Conservation (phyloP, 2,329 filamentous ascomycete species). For the Alternaria triticimaculans region DNA sequence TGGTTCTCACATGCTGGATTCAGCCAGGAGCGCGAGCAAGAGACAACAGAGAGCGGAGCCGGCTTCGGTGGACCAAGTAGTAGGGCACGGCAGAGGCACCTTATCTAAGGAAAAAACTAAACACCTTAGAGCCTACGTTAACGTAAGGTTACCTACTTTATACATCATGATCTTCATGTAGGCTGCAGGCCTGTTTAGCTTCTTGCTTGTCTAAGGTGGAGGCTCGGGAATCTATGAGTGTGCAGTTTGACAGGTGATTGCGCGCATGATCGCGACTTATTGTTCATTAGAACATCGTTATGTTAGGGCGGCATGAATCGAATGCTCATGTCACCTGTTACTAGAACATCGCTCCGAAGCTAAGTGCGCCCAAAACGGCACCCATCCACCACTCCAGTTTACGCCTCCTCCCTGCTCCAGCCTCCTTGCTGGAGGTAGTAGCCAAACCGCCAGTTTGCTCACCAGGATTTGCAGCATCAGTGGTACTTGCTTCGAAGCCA, state of each 20-base stretch:
- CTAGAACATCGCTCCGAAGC: background rate
- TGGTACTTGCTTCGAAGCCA: constrained; percentile 31
- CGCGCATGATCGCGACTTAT: constrained; percentile 55
- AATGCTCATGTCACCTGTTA: background rate
- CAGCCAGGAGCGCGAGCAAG: background rate
- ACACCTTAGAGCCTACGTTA: background rate
- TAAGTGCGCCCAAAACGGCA: constrained; percentile 12
- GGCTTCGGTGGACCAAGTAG: background rate
- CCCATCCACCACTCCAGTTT: constrained; percentile 13
- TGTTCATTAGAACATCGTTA: background rate
- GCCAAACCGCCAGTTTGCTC: background rate
- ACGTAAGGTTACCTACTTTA: background rate
- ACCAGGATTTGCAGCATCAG: constrained; percentile 11
- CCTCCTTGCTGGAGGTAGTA: constrained; percentile 14
- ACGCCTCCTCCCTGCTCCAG: background rate
- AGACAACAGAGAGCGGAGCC: background rate
- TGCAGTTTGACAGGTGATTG: background rate
- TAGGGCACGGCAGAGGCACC: background rate
- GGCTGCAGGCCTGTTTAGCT: background rate
- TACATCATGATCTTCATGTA: background rate
- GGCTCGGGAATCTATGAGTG: background rate
- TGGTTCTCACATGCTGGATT: background rate
- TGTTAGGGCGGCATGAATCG: background rate
- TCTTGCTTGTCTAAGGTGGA: background rate
- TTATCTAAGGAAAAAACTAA: background rate